Evolutionary conservation across 768 basidiomycete genomes (phyloP), one percentile per base, ranked within the genome.

Genomic region (Kwoniella sp.): DNA sequence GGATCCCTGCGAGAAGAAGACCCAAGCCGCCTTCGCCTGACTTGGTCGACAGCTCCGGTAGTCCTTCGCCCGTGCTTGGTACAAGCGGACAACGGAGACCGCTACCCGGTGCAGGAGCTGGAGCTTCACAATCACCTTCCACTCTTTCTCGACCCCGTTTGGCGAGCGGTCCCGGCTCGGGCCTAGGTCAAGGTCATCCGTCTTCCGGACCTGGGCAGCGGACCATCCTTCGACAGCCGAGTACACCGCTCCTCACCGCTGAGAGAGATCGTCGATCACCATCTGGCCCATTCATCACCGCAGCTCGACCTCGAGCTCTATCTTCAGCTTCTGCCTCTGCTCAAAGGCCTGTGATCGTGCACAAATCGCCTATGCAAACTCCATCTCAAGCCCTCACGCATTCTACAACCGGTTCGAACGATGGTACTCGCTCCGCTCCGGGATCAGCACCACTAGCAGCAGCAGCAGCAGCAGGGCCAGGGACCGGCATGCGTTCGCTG

Each of bases 171-270:
- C 25, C 60, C 1, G 20, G 30, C 4, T 17, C 51, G 15, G 29
- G 20, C 13, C 7, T 55, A n/a, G 61, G 61, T 11, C 45, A 55
- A 37, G 28, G 54, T 50, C 66, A 58, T 31, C 22, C 20, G 12
- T n/a, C 41, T 11, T 9, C 13, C 28, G 26, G 29, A 11, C 48
- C 31, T 12, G 47, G 30, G 47, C 31, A 56, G 4, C 29, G 70
- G 45, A 53, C 67, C 8, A 66, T 61, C 28, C 15, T 72, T 7
- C 67, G 70, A 41, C 70, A 72, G 61, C 70, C 70, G 29, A 68
- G 67, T 28, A 72, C 64, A 8, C 70, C 70, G 2, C 28, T 55
- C 1, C 55, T 72, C n/a, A 23, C 31, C 8, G n/a, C 56, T 25
- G 28, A 34, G 8, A 28, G 61, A 34, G 41, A 51, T 12, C 8